A percentile compares a stretch with the other conserved stretches of the same genome.
These are phyloP conservation scores for Stephania japonica DNA, from an alignment of 164 flowering plant genomes.

Conservation along the genomic window DNA sequence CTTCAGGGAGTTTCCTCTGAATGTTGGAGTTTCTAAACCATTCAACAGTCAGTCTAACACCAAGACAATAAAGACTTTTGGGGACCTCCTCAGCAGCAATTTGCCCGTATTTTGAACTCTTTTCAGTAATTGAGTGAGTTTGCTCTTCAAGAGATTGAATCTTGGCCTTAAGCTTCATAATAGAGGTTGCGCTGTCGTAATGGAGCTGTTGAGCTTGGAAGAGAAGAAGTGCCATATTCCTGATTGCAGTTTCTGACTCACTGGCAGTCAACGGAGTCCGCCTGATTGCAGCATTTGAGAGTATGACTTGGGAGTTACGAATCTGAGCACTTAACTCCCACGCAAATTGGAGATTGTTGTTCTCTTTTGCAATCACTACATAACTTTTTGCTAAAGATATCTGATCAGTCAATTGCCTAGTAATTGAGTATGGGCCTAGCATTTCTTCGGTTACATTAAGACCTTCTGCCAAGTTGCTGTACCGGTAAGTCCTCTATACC, in stretches of 20 bases:
- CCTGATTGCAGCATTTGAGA: slow-evolving; percentile 69
- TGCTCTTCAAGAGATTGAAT: slow-evolving; percentile 75
- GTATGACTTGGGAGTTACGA: slow-evolving; percentile 68
- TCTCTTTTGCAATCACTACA: slow-evolving; percentile 80
- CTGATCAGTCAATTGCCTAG: slow-evolving; percentile 71
- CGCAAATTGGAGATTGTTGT: slow-evolving; percentile 78
- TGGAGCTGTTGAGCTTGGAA: slow-evolving; percentile 74
- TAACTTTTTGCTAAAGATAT: slow-evolving; percentile 73
- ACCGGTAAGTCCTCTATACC: slow-evolving; percentile 40
- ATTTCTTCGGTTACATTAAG: slow-evolving; percentile 76
- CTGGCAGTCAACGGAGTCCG: slow-evolving; percentile 47
- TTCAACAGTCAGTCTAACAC: slow-evolving; percentile 55
- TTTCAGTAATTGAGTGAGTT: slow-evolving; percentile 44
- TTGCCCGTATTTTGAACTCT: slow-evolving; percentile 73
- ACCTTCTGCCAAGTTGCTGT: slow-evolving; percentile 43
- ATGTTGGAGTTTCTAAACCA: slow-evolving; percentile 49
- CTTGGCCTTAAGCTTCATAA: slow-evolving; percentile 71
- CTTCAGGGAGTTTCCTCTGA: slow-evolving; percentile 32
- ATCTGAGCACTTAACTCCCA: slow-evolving; percentile 89
- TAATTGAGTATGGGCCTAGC: slow-evolving; percentile 56
- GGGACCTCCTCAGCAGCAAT: slow-evolving; percentile 90
- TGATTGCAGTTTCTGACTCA: slow-evolving; percentile 64
- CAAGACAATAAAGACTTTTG: slow-evolving; percentile 73
- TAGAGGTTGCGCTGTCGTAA: slow-evolving; percentile 77
- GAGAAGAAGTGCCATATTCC: slow-evolving; percentile 69